Percentiles rank a stretch among this genome's conserved stretches.
phyloP scores from a whole-genome alignment of 179 eudicot genomes.

The Spinacia oleracea region DNA sequence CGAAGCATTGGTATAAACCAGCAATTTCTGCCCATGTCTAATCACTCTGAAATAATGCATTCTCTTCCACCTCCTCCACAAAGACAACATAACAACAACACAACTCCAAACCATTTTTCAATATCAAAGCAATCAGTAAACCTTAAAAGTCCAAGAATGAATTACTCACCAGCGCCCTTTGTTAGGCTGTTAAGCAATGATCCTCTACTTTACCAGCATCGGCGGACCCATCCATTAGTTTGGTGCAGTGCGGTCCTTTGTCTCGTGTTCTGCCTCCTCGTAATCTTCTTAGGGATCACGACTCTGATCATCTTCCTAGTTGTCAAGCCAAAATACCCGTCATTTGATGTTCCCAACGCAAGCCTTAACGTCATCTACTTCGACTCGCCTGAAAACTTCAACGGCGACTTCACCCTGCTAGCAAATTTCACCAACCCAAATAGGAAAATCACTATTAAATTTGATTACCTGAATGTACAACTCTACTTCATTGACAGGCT shows the following conservation, averaged over 20 bases:
- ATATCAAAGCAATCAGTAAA: conserved; percentile 36
- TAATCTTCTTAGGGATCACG: conserved; percentile 66
- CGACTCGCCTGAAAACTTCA: conserved; percentile 57
- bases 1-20: background rate
- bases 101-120: conserved; percentile 31
- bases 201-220: conserved; percentile 46
- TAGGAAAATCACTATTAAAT: conserved; percentile 51
- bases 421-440: conserved; percentile 86
- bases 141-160: conserved; percentile 18
- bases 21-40: conserved; percentile 12
- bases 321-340: conserved; percentile 58
- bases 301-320: conserved; percentile 53
- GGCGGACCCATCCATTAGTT: conserved; percentile 59
- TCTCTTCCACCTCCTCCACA: conserved; percentile 42
- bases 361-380: conserved; percentile 57
- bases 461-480: conserved; percentile 46
- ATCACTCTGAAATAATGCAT: conserved; percentile 21
- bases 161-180: conserved; percentile 31
- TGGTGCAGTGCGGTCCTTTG: conserved; percentile 83
- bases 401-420: conserved; percentile 60
- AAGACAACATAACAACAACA: conserved; percentile 12
- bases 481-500: conserved; percentile 57
- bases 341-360: conserved; percentile 65
- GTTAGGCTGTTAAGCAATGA: conserved; percentile 35
- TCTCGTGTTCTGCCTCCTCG: conserved; percentile 55